These are phyloP conservation scores for Amauroascus niger DNA, from an alignment of 2,329 filamentous ascomycete species.

Conservation along the genomic window DNA sequence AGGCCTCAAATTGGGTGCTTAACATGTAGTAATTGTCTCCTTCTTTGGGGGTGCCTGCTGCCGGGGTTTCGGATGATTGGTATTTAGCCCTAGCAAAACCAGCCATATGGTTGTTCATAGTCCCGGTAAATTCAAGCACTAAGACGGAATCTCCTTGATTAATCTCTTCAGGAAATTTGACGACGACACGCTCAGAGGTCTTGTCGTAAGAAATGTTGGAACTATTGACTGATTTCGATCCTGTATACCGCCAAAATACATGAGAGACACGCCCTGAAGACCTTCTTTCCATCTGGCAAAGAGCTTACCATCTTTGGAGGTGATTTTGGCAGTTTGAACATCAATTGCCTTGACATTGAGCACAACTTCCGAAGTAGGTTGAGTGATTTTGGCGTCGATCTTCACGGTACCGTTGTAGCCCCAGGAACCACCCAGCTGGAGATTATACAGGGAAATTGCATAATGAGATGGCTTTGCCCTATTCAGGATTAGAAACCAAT, in stretches of 20 bases:
- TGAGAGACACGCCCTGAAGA: slow-evolving; percentile 4
- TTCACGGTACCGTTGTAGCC: slow-evolving; percentile 76
- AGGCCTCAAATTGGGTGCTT: slow-evolving; percentile 95
- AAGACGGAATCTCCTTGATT: slow-evolving; percentile 59
- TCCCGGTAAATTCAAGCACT: slow-evolving; percentile 65
- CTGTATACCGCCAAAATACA: slow-evolving; percentile 1
- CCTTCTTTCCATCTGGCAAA: not conserved
- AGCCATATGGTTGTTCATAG: slow-evolving; percentile 82
- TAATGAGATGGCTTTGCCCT: slow-evolving; percentile 81
- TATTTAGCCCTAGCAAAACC: slow-evolving; percentile 94
- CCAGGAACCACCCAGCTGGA: slow-evolving; percentile 64
- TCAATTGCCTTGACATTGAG: slow-evolving; percentile 81
- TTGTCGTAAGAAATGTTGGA: slow-evolving; percentile 68
- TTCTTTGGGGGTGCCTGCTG: slow-evolving; percentile 67
- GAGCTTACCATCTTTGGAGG: slow-evolving; percentile 27
- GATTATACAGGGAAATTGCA: slow-evolving; percentile 65
- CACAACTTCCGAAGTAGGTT: slow-evolving; percentile 64
- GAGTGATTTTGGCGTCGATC: slow-evolving; percentile 64
- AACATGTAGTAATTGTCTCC: slow-evolving; percentile 61
- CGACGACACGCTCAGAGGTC: slow-evolving; percentile 70
- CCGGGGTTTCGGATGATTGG: slow-evolving; percentile 63
- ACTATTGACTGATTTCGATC: slow-evolving; percentile 38
- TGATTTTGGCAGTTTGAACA: slow-evolving; percentile 50
- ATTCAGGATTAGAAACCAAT: slow-evolving; percentile 4
- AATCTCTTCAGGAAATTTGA: slow-evolving; percentile 65